Percentiles rank a stretch among this genome's conserved stretches.
Conservation (phyloP, 225 moss, liverwort and hornwort species). For the Bryum argenteum region DNA sequence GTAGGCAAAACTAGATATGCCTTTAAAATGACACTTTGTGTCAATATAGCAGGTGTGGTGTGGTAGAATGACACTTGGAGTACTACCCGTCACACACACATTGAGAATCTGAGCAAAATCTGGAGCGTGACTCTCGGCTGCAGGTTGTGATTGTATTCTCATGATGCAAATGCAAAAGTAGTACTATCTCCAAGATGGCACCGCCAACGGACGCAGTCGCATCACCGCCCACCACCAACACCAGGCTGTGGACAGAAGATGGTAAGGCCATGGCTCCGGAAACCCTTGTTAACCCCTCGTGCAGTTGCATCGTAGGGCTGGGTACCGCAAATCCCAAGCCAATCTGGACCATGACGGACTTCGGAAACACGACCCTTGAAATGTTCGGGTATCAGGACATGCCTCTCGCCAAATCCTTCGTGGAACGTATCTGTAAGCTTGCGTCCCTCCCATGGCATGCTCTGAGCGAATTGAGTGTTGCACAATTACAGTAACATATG, state of each 20-base stretch:
- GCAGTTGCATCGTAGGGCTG: slow-evolving; percentile 36
- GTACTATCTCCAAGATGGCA: too few relatives aligned
- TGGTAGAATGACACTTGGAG: too few relatives aligned
- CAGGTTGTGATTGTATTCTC: too few relatives aligned
- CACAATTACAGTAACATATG: too few relatives aligned
- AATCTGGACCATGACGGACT: background rate
- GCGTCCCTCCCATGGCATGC: background rate
- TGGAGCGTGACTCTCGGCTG: too few relatives aligned
- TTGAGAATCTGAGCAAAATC: too few relatives aligned
- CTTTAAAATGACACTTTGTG: too few relatives aligned
- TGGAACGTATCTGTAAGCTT: slow-evolving; percentile 34
- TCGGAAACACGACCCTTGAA: background rate
- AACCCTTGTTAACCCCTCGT: background rate
- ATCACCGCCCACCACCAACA: slow-evolving; percentile 16
- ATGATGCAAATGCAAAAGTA: too few relatives aligned
- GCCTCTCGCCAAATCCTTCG: slow-evolving; percentile 20
- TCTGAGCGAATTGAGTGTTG: too few relatives aligned
- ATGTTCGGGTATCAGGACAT: slow-evolving; percentile 27
- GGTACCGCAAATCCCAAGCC: slow-evolving; percentile 33
- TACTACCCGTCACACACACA: too few relatives aligned
- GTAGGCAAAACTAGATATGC: too few relatives aligned
- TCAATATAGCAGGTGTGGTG: too few relatives aligned
- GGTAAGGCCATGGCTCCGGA: slow-evolving; percentile 14
- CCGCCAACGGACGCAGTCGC: background rate
- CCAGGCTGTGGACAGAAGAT: background rate